Conservation (phyloP, 1,284 basidiomycete species). For the Macrocybe sp. region DNA sequence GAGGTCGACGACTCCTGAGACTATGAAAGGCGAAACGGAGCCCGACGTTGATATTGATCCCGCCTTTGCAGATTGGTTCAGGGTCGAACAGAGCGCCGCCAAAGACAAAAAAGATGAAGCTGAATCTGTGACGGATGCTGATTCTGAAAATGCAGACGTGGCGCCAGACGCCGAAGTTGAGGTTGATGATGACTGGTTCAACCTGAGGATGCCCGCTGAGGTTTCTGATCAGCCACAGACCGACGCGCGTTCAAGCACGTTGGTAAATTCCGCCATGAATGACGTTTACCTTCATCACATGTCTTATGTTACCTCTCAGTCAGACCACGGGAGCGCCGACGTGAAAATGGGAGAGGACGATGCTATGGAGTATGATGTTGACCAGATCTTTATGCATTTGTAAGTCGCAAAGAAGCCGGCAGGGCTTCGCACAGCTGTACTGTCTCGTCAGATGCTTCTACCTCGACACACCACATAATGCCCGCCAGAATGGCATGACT, state of each 20-base stretch:
- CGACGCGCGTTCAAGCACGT: background rate
- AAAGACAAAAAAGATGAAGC: slow-evolving; percentile 26
- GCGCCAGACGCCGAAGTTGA: slow-evolving; percentile 29
- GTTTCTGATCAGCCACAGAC: slow-evolving; percentile 6
- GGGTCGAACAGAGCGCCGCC: slow-evolving; percentile 30
- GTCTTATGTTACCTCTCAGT: background rate
- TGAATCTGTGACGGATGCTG: slow-evolving; percentile 59
- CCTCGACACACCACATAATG: slow-evolving; percentile 77
- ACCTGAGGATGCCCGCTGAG: slow-evolving; percentile 17
- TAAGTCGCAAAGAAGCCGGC: slow-evolving; percentile 29
- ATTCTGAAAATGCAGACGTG: slow-evolving; percentile 63
- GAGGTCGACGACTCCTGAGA: slow-evolving; percentile 3
- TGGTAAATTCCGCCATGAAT: background rate
- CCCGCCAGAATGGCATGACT: slow-evolving; percentile 54
- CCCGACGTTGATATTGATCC: slow-evolving; percentile 36
- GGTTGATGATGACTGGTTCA: slow-evolving; percentile 41
- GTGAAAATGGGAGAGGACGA: slow-evolving; percentile 66
- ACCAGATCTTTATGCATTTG: slow-evolving; percentile 77
- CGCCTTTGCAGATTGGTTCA: slow-evolving; percentile 60
- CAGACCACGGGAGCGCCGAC: slow-evolving; percentile 22
- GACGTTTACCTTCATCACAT: background rate
- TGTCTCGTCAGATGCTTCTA: slow-evolving; percentile 67
- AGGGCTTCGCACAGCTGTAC: background rate
- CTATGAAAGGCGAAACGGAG: slow-evolving; percentile 19
- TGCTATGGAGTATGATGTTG: slow-evolving; percentile 73